These are phyloP conservation scores for Diaporthe longicolla DNA, from an alignment of 2,329 filamentous ascomycete species.

Conservation along the genomic window DNA sequence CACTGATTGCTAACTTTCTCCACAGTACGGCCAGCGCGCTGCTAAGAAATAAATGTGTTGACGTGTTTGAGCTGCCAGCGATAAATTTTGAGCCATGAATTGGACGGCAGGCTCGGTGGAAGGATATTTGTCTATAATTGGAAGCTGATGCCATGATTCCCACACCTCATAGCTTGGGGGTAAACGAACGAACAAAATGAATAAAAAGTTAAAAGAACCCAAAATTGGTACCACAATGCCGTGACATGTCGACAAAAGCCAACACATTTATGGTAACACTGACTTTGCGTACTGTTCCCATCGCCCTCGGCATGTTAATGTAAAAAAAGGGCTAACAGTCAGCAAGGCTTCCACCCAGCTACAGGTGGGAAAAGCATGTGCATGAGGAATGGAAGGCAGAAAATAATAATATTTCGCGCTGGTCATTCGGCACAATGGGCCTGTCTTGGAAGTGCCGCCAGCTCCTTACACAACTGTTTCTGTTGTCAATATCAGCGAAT, in stretches of 20 bases:
- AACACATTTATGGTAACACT: no score
- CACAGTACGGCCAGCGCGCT: constrained; percentile 73
- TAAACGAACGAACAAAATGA: not conserved
- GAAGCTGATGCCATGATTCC: constrained; percentile 3
- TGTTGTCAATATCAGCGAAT: not conserved
- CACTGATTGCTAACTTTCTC: not conserved
- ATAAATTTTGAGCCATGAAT: not conserved
- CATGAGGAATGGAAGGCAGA: no score
- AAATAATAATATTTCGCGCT: no score
- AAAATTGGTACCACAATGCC: not conserved
- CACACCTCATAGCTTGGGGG: not conserved
- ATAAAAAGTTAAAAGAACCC: not conserved
- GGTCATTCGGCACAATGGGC: no score
- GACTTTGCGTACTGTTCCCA: no score
- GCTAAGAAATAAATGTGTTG: constrained; percentile 57
- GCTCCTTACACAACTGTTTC: not conserved
- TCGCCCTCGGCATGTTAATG: no score
- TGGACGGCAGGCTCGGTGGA: not conserved
- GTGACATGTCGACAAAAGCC: no score
- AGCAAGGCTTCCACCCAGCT: no score
- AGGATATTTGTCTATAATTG: constrained; percentile 4
- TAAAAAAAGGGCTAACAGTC: no score
- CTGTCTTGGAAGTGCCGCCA: no score
- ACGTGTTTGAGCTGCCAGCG: not conserved
- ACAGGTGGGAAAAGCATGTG: no score